These are phyloP conservation scores for Heliamphora pulchella DNA, from an alignment of 179 eudicot species.

Conservation along the genomic window DNA sequence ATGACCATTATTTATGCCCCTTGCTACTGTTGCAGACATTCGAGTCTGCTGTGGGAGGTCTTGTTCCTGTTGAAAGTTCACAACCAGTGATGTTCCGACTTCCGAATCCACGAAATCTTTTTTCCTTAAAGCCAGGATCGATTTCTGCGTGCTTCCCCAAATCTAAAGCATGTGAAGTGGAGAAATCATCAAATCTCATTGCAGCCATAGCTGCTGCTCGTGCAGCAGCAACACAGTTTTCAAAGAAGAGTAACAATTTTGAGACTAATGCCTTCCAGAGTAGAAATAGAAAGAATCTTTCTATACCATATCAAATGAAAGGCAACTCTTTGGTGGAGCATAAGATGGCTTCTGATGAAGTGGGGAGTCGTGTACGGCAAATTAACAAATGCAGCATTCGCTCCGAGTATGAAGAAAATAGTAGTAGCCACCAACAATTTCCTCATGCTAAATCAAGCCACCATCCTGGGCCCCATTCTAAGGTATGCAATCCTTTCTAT, in stretches of 20 bases:
- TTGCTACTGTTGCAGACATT: slow-evolving; percentile 26
- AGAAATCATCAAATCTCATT: slow-evolving; percentile 35
- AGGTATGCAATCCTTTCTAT: slow-evolving; percentile 6
- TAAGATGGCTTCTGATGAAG: background rate
- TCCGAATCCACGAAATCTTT: slow-evolving; percentile 38
- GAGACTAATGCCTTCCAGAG: background rate
- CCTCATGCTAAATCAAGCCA: background rate
- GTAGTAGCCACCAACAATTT: background rate
- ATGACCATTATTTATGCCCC: background rate
- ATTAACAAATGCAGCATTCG: background rate
- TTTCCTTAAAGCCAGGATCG: slow-evolving; percentile 40
- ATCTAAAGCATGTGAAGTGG: slow-evolving; percentile 23
- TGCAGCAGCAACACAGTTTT: slow-evolving; percentile 36
- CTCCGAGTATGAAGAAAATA: background rate
- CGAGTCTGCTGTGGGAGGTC: slow-evolving; percentile 44
- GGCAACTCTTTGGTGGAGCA: background rate
- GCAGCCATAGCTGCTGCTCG: slow-evolving; percentile 46
- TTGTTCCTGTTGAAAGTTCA: slow-evolving; percentile 39
- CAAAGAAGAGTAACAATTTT: slow-evolving; percentile 24
- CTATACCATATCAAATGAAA: background rate
- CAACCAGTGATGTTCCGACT: slow-evolving; percentile 39
- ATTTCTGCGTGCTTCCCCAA: slow-evolving; percentile 18
- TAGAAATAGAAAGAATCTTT: background rate
- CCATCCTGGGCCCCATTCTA: slow-evolving; percentile 6
- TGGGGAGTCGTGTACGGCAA: background rate